Conservation (phyloP, 257 asterid genomes). For the Solanum okadae region DNA sequence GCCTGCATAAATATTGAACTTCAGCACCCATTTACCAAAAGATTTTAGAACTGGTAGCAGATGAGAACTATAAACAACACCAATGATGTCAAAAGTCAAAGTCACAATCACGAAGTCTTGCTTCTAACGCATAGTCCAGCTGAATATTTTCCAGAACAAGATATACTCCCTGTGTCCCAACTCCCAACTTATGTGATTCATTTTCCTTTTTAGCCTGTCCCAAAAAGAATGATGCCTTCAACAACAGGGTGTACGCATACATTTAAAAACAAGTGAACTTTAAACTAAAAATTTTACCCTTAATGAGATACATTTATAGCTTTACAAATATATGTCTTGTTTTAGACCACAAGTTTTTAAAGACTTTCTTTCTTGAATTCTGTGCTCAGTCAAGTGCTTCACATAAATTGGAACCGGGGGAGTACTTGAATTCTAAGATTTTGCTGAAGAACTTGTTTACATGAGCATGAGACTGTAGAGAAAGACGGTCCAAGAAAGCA, state of each 20-base stretch:
- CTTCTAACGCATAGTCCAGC: background rate
- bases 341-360: background rate
- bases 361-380: background rate
- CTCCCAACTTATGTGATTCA: background rate
- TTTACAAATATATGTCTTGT: background rate
- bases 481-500: background rate
- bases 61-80: background rate
- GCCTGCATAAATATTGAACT: constrained; percentile 35
- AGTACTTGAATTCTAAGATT: background rate
- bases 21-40: background rate
- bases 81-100: background rate
- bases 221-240: background rate
- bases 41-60: background rate
- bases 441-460: background rate
- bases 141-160: background rate
- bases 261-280: background rate
- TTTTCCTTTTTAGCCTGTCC: background rate
- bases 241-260: background rate
- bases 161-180: background rate
- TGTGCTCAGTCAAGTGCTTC: background rate
- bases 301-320: background rate
- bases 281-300: background rate
- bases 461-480: background rate
- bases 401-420: background rate
- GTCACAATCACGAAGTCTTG: background rate